phyloP scores from a whole-genome alignment of 176 grass and related monocot species.

The Zoysia japonica region DNA sequence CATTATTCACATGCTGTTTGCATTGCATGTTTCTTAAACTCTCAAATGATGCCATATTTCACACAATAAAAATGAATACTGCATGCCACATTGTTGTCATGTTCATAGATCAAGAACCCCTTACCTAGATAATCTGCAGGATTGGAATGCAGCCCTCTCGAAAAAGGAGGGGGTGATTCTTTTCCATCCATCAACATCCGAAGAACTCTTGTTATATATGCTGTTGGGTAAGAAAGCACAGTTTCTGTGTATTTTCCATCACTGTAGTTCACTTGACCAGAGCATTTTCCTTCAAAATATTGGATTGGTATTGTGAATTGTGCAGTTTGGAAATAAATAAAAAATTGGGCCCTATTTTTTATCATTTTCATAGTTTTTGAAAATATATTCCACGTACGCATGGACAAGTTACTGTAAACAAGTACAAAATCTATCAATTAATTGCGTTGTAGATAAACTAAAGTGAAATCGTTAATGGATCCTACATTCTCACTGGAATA shows the following conservation, averaged over 20 bases:
- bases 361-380: not conserved
- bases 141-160: constrained; percentile 74
- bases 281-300: constrained; percentile 26
- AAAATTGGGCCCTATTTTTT: not conserved
- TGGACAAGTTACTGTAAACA: not conserved
- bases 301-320: not conserved
- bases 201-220: constrained; percentile 61
- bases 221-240: constrained; percentile 62
- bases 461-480: not conserved
- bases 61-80: constrained; percentile 13
- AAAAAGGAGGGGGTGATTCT: constrained; percentile 73
- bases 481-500: not conserved
- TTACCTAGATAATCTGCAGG: constrained; percentile 65
- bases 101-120: constrained; percentile 57
- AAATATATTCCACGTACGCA: constrained; percentile 9
- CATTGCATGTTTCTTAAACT: constrained; percentile 11
- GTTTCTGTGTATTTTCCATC: constrained; percentile 38
- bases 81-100: constrained; percentile 46
- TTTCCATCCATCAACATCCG: constrained; percentile 60
- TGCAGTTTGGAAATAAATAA: constrained; percentile 30
- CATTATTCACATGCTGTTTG: constrained; percentile 22
- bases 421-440: constrained; percentile 7
- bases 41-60: not conserved
- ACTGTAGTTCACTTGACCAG: constrained; percentile 25
- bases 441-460: constrained; percentile 3